A percentile compares a stretch with the other conserved stretches of the same genome.
phyloP scores from a whole-genome alignment of 495 filamentous ascomycete genomes.

The Trichoderma orchidacearum region DNA sequence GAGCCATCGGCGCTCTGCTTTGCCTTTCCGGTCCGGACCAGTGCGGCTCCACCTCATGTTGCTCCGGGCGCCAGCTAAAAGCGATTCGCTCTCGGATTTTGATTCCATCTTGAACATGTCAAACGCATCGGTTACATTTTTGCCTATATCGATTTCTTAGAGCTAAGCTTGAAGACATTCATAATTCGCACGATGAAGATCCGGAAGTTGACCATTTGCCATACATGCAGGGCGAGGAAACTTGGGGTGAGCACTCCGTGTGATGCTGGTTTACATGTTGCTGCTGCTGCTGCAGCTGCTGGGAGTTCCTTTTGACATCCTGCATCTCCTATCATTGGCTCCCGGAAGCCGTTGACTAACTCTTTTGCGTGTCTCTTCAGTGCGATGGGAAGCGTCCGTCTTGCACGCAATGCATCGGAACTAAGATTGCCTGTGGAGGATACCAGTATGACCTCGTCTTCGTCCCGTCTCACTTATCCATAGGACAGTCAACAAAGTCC shows the following conservation, averaged over 20 bases:
- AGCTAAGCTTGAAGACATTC: too few species aligned
- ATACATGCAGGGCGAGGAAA: conserved; percentile 1
- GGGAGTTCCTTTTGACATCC: neutral
- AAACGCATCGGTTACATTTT: neutral
- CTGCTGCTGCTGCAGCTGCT: neutral
- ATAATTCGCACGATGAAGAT: conserved; percentile 1
- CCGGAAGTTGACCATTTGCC: neutral
- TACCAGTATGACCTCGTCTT: conserved; percentile 1
- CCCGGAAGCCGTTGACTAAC: neutral
- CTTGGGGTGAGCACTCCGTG: neutral
- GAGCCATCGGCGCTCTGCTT: neutral
- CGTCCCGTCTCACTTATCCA: neutral
- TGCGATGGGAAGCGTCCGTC: neutral
- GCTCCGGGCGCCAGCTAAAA: conserved; percentile 1
- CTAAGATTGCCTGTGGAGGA: neutral
- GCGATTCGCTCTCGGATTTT: neutral
- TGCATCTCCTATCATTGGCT: neutral
- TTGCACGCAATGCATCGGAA: neutral
- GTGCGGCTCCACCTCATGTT: neutral
- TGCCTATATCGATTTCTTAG: neutral
- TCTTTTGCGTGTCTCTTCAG: neutral
- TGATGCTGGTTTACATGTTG: neutral
- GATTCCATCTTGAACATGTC: neutral
- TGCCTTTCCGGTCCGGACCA: neutral
- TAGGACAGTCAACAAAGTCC: neutral